These are phyloP conservation scores for Amaranthus palmeri DNA, from an alignment of 148 eudicot species.

Conservation along the genomic window DNA sequence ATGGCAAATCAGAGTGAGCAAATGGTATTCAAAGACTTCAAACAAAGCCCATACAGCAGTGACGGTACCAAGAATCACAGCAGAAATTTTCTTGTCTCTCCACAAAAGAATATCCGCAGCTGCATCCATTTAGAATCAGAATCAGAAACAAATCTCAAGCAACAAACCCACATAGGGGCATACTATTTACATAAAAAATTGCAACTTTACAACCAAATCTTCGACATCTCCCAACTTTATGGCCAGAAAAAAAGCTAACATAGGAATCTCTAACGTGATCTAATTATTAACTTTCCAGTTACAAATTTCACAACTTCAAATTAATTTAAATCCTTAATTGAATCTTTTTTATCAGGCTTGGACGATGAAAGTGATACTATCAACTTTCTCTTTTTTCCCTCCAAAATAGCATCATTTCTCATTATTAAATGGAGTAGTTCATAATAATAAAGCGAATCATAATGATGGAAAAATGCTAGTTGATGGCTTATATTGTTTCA, in stretches of 20 bases:
- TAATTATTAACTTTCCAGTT: background rate
- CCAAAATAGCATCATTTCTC: background rate
- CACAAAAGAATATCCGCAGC: constrained; percentile 92
- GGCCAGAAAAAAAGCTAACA: background rate
- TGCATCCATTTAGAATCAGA: constrained; percentile 33
- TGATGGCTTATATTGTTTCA: background rate
- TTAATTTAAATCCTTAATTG: background rate
- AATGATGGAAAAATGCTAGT: background rate
- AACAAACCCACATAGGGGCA: background rate
- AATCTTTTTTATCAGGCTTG: background rate
- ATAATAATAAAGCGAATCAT: background rate
- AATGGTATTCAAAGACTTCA: constrained; percentile 69
- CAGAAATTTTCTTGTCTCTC: constrained; percentile 90
- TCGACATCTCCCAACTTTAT: background rate
- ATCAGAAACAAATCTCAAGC: background rate
- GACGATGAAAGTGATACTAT: background rate
- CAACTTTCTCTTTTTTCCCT: background rate
- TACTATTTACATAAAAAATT: background rate
- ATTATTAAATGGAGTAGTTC: background rate
- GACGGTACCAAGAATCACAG: constrained; percentile 55
- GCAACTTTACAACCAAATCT: background rate
- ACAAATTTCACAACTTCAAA: background rate
- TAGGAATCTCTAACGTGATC: background rate
- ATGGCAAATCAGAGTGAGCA: constrained; percentile 73
- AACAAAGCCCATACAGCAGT: constrained; percentile 78